Evolutionary conservation across 495 filamentous ascomycete genomes (phyloP), one percentile per base, ranked within the genome.

Genomic region (Mycothermus thermophilus): DNA sequence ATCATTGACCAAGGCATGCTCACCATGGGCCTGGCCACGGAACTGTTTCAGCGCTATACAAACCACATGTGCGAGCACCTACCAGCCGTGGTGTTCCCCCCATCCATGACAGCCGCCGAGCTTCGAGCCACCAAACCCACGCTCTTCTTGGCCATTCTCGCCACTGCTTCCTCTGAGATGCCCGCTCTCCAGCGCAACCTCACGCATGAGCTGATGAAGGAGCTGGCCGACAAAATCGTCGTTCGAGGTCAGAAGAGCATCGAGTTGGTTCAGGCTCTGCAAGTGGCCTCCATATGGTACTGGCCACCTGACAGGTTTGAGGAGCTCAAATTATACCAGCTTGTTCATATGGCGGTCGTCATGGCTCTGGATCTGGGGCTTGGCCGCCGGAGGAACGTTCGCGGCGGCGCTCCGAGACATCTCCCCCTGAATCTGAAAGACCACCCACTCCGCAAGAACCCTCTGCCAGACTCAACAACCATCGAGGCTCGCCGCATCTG

Each of bases 311-410:
- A 87, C 34, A 67, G 78, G 35, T 80, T 76, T 31, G 84, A 93
- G 38, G 82, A 94, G 57, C 67, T 90, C 43, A 92, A 90, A 48
- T 93, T 88, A 50, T 92, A 92, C 54, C 82, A 88, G 56, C 63
- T 92, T 34, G 75, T 83, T 17, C 82, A 94, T 47, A 71, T 87
- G 33, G 83, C 85, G 5, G 80, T 83, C 21, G 63, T 80, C 24
- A 79, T 95, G 74, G 82, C 76, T 9, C 75, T 95, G 45, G 90
- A 97, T 50, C 67, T 95, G 26, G 87, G 86, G 0, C 68, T 96
- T 20, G 77, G 83, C 6, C 67, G 63, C 46, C 60, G 59, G 47
- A 60, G 61, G 32, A 51, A 59, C 42, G 46, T 49, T 7, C 46
- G 53, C 44, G 47, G 55, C 16, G 54, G 50, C 15, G 38, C 52